These are phyloP conservation scores for Wickerhamomyces hampshirensis DNA, from an alignment of 805 yeast genomes.

Conservation along the genomic window DNA sequence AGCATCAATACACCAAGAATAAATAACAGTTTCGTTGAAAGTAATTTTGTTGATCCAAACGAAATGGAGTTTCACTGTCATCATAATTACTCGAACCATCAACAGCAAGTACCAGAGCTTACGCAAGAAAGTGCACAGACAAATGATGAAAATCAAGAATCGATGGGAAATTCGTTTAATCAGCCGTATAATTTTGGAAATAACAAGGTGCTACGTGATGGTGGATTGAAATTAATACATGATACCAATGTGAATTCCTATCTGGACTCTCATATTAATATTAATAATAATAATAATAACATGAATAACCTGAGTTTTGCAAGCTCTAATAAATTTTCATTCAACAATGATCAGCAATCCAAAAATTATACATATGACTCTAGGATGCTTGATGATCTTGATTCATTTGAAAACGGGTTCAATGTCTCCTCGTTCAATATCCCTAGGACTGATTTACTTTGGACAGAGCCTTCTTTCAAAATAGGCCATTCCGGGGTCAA, in stretches of 20 bases:
- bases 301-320: background rate
- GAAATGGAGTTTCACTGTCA: too few relatives aligned
- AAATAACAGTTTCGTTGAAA: too few relatives aligned
- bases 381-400: too few relatives aligned
- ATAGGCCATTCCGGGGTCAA: background rate
- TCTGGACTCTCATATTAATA: background rate
- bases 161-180: background rate
- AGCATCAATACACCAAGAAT: background rate
- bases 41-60: too few relatives aligned
- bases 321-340: conserved; percentile 1
- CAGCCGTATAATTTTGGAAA: background rate
- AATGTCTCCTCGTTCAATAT: background rate
- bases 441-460: background rate
- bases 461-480: too few relatives aligned
- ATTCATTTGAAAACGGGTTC: too few relatives aligned
- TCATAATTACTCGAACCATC: too few relatives aligned
- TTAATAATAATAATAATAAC: background rate
- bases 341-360: background rate
- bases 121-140: conserved; percentile 7
- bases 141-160: conserved; percentile 15
- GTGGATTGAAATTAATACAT: conserved; percentile 2
- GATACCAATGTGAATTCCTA: background rate
- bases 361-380: background rate
- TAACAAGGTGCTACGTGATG: background rate
- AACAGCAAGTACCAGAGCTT: too few relatives aligned